Evolutionary conservation across 2,329 filamentous ascomycete species (phyloP).

Genomic region (Fusarium sterilihyphosum): DNA sequence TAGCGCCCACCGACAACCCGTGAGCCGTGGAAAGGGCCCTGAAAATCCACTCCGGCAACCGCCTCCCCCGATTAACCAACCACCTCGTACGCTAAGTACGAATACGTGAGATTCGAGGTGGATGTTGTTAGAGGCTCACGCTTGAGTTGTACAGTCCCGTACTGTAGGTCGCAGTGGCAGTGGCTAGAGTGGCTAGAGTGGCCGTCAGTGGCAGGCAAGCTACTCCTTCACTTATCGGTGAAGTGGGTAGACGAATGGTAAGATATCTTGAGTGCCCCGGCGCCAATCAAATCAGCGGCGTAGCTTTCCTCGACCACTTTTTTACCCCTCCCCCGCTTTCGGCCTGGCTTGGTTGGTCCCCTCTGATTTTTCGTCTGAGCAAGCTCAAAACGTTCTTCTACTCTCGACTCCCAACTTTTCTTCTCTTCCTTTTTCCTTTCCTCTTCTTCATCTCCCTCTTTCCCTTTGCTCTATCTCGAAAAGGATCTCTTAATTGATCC

Average conservation of each 20-base stretch:
- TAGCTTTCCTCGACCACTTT: conserved; percentile 22
- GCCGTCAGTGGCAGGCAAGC: background rate
- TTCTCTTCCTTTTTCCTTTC: conserved; percentile 34
- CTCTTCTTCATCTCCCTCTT: conserved; percentile 33
- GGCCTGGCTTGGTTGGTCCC: conserved; percentile 38
- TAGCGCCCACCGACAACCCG: conserved; percentile 44
- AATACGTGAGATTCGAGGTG: conserved; percentile 38
- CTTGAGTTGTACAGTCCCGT: background rate
- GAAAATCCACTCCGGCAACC: conserved; percentile 42
- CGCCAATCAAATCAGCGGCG: conserved; percentile 28
- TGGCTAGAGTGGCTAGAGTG: background rate
- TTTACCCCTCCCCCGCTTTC: conserved; percentile 51
- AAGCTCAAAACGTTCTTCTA: conserved; percentile 30
- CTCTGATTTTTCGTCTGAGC: conserved; percentile 40
- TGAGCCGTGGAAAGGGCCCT: conserved; percentile 30
- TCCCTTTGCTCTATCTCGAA: conserved; percentile 38
- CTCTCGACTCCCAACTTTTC: conserved; percentile 35
- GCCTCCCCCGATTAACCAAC: conserved; percentile 33
- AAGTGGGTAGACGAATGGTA: conserved; percentile 2
- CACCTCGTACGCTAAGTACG: conserved; percentile 30
- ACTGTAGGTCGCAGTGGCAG: background rate
- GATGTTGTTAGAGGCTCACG: conserved; percentile 14
- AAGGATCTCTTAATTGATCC: conserved; percentile 43
- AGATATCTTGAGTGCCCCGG: background rate
- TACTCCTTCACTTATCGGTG: background rate